A percentile compares a stretch with the other conserved stretches of the same genome.
These are phyloP conservation scores for Exophiala alcalophila DNA, from an alignment of 2,329 filamentous ascomycete species.

Conservation along the genomic window DNA sequence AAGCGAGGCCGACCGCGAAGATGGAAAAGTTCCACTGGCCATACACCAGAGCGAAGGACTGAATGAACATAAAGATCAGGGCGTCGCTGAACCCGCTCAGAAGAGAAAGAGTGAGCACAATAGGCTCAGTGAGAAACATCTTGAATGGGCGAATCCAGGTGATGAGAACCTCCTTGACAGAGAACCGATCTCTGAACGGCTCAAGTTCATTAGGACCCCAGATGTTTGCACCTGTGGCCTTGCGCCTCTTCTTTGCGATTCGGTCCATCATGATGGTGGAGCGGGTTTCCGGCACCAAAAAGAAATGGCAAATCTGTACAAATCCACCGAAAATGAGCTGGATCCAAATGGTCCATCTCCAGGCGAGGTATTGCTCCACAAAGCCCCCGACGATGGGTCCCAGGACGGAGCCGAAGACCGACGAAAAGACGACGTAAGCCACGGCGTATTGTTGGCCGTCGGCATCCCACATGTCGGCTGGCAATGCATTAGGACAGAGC, in stretches of 20 bases:
- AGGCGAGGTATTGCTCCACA: slow-evolving; percentile 62
- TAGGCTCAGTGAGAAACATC: slow-evolving; percentile 64
- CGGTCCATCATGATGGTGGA: slow-evolving; percentile 73
- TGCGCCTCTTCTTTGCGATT: slow-evolving; percentile 71
- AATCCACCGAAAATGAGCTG: slow-evolving; percentile 73
- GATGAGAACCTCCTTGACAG: slow-evolving; percentile 53
- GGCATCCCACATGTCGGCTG: slow-evolving; percentile 67
- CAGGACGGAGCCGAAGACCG: slow-evolving; percentile 71
- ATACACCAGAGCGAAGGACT: slow-evolving; percentile 60
- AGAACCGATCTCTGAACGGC: slow-evolving; percentile 55
- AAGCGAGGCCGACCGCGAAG: slow-evolving; percentile 50
- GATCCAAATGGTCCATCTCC: slow-evolving; percentile 81
- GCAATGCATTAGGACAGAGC: slow-evolving; percentile 4
- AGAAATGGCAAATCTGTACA: slow-evolving; percentile 64
- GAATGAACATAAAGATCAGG: slow-evolving; percentile 65
- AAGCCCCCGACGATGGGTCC: slow-evolving; percentile 79
- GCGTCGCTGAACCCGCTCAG: slow-evolving; percentile 64
- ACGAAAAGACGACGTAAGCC: slow-evolving; percentile 73
- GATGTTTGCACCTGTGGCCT: slow-evolving; percentile 61
- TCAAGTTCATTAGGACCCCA: slow-evolving; percentile 72
- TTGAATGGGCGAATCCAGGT: slow-evolving; percentile 61
- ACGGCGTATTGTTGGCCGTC: slow-evolving; percentile 73
- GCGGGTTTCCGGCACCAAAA: slow-evolving; percentile 74
- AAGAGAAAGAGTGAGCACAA: slow-evolving; percentile 59
- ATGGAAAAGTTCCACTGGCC: slow-evolving; percentile 57